Evolutionary conservation across 306 rosid genomes (phyloP).

Genomic region (Lagenaria siceraria): DNA sequence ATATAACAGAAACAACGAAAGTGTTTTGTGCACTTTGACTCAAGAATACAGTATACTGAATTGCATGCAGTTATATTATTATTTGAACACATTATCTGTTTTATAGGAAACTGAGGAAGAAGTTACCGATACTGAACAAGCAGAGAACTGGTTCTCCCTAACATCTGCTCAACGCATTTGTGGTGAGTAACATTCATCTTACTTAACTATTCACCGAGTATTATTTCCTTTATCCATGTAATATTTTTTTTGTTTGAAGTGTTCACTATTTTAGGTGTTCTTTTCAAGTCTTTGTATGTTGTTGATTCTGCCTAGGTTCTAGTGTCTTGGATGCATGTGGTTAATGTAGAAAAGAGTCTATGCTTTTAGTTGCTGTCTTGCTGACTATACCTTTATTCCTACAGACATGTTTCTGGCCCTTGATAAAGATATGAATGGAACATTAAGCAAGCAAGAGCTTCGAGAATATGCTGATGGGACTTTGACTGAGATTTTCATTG

Average conservation of each 20-base stretch:
- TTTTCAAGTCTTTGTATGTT: neutral
- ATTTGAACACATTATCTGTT: neutral
- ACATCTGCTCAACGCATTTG: conserved; percentile 96
- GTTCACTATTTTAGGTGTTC: neutral
- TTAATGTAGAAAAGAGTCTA: neutral
- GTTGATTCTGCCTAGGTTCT: neutral
- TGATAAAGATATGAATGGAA: conserved; percentile 64
- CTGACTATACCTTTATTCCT: conserved; percentile 14
- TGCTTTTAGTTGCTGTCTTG: neutral
- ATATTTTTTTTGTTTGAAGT: neutral
- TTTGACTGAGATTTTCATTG: conserved; percentile 87
- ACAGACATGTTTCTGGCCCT: conserved; percentile 91
- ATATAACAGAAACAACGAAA: neutral
- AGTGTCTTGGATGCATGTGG: neutral
- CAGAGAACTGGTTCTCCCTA: conserved; percentile 98
- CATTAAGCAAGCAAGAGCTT: conserved; percentile 96
- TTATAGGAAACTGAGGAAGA: conserved; percentile 97
- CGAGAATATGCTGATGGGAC: conserved; percentile 96
- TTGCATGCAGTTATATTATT: neutral
- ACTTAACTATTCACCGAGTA: neutral
- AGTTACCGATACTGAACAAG: conserved; percentile 96
- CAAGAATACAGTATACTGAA: neutral
- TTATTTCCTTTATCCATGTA: conserved; percentile 9
- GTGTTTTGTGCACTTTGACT: neutral
- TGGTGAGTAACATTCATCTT: conserved; percentile 46